phyloP scores from a whole-genome alignment of 805 yeast species.

The Candida endomychidarum region DNA sequence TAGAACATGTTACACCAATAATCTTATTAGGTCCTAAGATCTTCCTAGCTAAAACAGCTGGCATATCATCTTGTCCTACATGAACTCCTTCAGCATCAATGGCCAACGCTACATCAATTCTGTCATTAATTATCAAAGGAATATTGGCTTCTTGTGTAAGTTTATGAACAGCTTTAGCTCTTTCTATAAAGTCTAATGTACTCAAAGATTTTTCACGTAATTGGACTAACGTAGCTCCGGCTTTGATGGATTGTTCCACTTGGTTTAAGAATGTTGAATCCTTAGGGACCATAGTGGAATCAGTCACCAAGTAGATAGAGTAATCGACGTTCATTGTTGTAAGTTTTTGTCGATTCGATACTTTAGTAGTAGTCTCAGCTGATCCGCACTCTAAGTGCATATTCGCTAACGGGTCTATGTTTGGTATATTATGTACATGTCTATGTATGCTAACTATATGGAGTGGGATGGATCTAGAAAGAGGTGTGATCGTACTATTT shows the following conservation, averaged over 20 bases:
- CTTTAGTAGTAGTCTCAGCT: too few relatives aligned
- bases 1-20: constrained; percentile 74
- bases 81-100: constrained; percentile 90
- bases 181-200: constrained; percentile 63
- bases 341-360: neutral
- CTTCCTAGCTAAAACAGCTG: constrained; percentile 53
- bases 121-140: constrained; percentile 82
- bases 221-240: constrained; percentile 82
- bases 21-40: constrained; percentile 73
- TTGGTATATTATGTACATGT: too few relatives aligned
- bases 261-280: constrained; percentile 51
- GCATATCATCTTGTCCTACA: constrained; percentile 91
- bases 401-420: constrained; percentile 7
- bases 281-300: constrained; percentile 69
- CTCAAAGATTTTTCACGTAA: constrained; percentile 74
- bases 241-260: constrained; percentile 59
- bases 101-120: constrained; percentile 88
- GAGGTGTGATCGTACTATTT: too few relatives aligned
- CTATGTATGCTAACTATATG: too few relatives aligned
- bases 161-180: constrained; percentile 60
- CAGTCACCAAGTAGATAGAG: constrained; percentile 75
- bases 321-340: constrained; percentile 41
- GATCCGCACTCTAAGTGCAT: too few relatives aligned
- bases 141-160: constrained; percentile 59
- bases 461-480: too few relatives aligned